These are phyloP conservation scores for Fusarium algeriense DNA, from an alignment of 2,329 filamentous ascomycete species.

Conservation along the genomic window DNA sequence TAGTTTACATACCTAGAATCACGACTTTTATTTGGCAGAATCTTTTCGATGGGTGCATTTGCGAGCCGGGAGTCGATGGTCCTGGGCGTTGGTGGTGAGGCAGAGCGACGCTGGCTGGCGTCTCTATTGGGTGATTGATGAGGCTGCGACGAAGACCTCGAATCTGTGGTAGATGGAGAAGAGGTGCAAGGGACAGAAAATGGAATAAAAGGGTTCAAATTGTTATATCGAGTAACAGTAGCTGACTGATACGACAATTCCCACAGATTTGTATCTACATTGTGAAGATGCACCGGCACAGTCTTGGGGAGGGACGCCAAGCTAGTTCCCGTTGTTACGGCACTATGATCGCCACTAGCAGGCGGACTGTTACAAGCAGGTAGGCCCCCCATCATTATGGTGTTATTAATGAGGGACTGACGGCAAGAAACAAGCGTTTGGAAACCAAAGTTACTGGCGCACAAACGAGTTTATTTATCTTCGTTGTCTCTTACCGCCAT, in stretches of 20 bases:
- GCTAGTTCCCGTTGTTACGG: too few relatives aligned
- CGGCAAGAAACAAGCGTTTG: too few relatives aligned
- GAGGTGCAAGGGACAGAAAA: fast-evolving
- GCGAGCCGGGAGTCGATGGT: fast-evolving
- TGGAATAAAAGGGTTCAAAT: fast-evolving
- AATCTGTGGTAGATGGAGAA: neutral
- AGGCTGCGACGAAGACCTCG: fast-evolving
- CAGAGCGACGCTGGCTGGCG: neutral
- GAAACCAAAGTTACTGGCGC: too few relatives aligned
- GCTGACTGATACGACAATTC: neutral
- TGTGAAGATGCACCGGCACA: fast-evolving
- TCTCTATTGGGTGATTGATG: fast-evolving
- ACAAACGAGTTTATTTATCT: too few relatives aligned
- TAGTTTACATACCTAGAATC: fast-evolving
- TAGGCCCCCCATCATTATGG: neutral
- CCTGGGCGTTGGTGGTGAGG: fast-evolving
- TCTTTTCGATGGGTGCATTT: fast-evolving
- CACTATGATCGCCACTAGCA: fast-evolving
- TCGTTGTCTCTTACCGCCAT: too few relatives aligned
- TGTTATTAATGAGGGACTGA: neutral
- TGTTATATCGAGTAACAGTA: fast-evolving
- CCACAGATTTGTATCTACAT: neutral
- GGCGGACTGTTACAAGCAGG: fast-evolving
- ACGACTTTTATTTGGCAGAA: fast-evolving
- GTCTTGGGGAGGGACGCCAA: fast-evolving